A percentile compares a stretch with the other conserved stretches of the same genome.
Conservation (phyloP, 2,329 filamentous ascomycete genomes). For the Emmonsia crescens region DNA sequence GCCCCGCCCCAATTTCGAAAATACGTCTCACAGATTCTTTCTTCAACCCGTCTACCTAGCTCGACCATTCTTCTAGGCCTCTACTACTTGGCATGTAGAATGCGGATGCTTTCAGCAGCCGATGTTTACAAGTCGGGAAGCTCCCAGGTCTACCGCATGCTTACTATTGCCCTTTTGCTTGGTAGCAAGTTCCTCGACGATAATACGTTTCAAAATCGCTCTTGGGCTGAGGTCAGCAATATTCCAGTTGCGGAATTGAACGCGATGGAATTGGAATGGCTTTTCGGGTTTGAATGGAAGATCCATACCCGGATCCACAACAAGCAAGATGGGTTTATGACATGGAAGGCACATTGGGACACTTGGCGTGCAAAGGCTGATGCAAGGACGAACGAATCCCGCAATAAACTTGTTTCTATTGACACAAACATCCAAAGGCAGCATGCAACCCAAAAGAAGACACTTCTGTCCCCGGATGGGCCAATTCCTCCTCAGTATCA, state of each 20-base stretch:
- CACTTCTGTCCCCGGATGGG: conserved; percentile 37
- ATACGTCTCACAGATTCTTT: conserved; percentile 83
- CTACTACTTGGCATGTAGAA: conserved; percentile 75
- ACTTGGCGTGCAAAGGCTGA: conserved; percentile 46
- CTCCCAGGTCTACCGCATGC: conserved; percentile 73
- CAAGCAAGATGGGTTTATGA: conserved; percentile 56
- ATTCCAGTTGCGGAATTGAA: conserved; percentile 79
- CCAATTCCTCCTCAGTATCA: conserved; percentile 42
- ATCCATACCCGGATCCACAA: conserved; percentile 77
- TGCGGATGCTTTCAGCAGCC: conserved; percentile 58
- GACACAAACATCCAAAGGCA: conserved; percentile 52
- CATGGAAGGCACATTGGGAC: conserved; percentile 57
- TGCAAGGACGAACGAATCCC: conserved; percentile 36
- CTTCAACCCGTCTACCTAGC: conserved; percentile 78
- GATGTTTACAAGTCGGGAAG: conserved; percentile 46
- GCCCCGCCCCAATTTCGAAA: conserved; percentile 71
- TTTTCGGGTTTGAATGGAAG: conserved; percentile 69
- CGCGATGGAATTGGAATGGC: conserved; percentile 76
- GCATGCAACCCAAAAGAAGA: conserved; percentile 36
- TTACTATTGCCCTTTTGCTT: conserved; percentile 73
- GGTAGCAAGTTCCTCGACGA: conserved; percentile 95
- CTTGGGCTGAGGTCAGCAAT: conserved; percentile 90
- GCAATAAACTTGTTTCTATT: conserved; percentile 48
- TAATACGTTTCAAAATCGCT: conserved; percentile 95
- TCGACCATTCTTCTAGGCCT: conserved; percentile 84